Evolutionary conservation across 371 early-diverging fungal genomes (phyloP), one percentile per base, ranked within the genome.

Genomic region (Haplosporangium sp.): DNA sequence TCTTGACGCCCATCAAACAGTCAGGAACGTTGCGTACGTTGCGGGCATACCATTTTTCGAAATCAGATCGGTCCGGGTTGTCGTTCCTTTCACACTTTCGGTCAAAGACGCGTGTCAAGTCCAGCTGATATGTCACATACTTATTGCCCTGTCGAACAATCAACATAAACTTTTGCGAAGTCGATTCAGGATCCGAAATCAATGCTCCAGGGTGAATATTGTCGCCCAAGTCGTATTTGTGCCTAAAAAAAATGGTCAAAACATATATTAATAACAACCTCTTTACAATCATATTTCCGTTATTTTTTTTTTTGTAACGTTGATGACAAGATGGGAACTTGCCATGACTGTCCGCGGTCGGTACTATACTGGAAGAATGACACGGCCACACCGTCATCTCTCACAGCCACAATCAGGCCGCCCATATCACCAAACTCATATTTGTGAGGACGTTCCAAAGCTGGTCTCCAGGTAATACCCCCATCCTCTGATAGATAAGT

Each of bases 361-460:
- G 86, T 86, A 59, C 92, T 93, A 84, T 92, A 96, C 69, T 82
- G 75, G n/a, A 96, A 62, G 47, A 81, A 80, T 64, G 91, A 86
- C 0, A 91, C 90, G 16, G 90, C 86, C n/a, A 86, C 83, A 57
- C 91, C 88, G 64, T 95, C 93, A 63, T 93, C 89, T 42, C 72
- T 59, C 0, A 92, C 90, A 16, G 95, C 76, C 4, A 92, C 91
- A 45, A 98, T 77, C 6, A 95, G 59, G 5, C 91, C 83, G 8
- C 98, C 99, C 81, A 90, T 87, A 67, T 97, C 95, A 7, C 93
- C 95, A 69, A 96, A 86, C 58, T 95, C 96, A 82, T 94, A 96
- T 71, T 91, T 91, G 74, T 98, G 95, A 9, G 96, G 91, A 29
- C 92, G 96, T 72, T 90, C 87, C 23, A 81, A 82, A 8, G 89